A percentile compares a stretch with the other conserved stretches of the same genome.
Evolutionary conservation across 2,329 filamentous ascomycete genomes (phyloP).

Genomic region (Elsinoe arachidis): DNA sequence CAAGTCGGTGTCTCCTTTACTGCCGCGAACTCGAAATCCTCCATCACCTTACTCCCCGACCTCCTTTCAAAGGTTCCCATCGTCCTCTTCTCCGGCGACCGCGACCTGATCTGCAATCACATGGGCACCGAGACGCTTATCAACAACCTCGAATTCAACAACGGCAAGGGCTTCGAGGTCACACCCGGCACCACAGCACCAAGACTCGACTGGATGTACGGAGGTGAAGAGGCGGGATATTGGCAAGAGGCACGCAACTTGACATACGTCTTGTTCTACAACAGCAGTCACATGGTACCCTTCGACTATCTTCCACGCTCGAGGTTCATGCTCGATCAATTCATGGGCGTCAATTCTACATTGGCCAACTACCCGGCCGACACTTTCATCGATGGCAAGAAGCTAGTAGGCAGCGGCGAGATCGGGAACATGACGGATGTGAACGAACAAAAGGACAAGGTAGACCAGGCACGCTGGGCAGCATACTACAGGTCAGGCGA

Average conservation of each 20-base stretch:
- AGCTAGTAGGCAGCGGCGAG: slow-evolving; percentile 48
- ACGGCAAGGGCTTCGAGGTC: slow-evolving; percentile 81
- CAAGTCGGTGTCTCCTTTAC: slow-evolving; percentile 65
- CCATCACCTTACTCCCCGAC: slow-evolving; percentile 65
- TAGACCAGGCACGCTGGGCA: slow-evolving; percentile 77
- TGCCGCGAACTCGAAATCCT: slow-evolving; percentile 61
- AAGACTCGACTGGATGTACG: slow-evolving; percentile 89
- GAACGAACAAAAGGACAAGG: slow-evolving; percentile 60
- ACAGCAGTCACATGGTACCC: slow-evolving; percentile 96
- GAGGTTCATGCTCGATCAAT: slow-evolving; percentile 94
- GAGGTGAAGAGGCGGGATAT: slow-evolving; percentile 76
- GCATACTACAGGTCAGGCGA: slow-evolving; percentile 85
- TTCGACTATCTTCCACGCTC: slow-evolving; percentile 82
- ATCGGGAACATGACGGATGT: slow-evolving; percentile 40
- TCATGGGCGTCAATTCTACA: slow-evolving; percentile 86
- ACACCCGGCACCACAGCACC: slow-evolving; percentile 83
- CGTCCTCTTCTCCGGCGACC: slow-evolving; percentile 82
- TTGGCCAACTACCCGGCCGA: slow-evolving; percentile 64
- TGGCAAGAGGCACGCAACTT: slow-evolving; percentile 93
- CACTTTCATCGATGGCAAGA: slow-evolving; percentile 76
- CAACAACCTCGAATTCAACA: slow-evolving; percentile 83
- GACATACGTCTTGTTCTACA: slow-evolving; percentile 92
- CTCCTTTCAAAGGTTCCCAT: slow-evolving; percentile 70
- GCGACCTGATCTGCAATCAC: slow-evolving; percentile 96
- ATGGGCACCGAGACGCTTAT: slow-evolving; percentile 88